These are phyloP conservation scores for Strobilomyces confusus DNA, from an alignment of 768 basidiomycete species.

Conservation along the genomic window DNA sequence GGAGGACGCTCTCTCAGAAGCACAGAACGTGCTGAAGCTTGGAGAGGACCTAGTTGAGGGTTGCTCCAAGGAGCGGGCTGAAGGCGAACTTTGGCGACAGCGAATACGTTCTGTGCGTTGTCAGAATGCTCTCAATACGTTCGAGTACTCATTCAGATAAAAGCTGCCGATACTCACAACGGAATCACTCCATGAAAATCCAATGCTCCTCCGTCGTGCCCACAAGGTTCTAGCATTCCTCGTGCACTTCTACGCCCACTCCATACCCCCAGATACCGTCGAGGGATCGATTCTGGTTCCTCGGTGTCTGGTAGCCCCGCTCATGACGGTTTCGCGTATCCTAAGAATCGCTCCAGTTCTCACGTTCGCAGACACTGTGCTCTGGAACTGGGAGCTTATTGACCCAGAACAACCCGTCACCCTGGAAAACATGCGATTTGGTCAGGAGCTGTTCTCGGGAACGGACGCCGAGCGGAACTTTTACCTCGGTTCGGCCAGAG, in stretches of 20 bases:
- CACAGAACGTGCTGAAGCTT: constrained; percentile 49
- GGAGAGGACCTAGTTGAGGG: constrained; percentile 53
- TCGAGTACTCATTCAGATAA: constrained; percentile 12
- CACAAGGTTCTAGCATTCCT: constrained; percentile 89
- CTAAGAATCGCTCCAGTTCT: constrained; percentile 90
- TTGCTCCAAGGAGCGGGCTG: constrained; percentile 43
- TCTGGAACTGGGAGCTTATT: constrained; percentile 82
- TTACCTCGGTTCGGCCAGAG: constrained; percentile 77
- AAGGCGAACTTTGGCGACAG: constrained; percentile 67
- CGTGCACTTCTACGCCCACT: constrained; percentile 87
- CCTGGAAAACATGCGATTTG: constrained; percentile 68
- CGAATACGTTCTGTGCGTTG: constrained; percentile 58
- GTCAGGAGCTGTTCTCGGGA: constrained; percentile 70
- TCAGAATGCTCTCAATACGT: constrained; percentile 3
- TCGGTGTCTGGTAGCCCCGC: constrained; percentile 68
- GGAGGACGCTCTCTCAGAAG: constrained; percentile 63
- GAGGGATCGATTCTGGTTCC: constrained; percentile 58
- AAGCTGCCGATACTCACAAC: constrained; percentile 74
- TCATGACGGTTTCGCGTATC: constrained; percentile 67
- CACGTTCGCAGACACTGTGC: constrained; percentile 93
- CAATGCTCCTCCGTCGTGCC: constrained; percentile 71
- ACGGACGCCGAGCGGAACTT: constrained; percentile 83
- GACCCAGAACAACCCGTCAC: constrained; percentile 57
- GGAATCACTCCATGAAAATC: constrained; percentile 45
- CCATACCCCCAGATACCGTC: constrained; percentile 45